These are phyloP conservation scores for Pelargonium citronellum DNA, from an alignment of 441 rosid genomes.

Conservation along the genomic window DNA sequence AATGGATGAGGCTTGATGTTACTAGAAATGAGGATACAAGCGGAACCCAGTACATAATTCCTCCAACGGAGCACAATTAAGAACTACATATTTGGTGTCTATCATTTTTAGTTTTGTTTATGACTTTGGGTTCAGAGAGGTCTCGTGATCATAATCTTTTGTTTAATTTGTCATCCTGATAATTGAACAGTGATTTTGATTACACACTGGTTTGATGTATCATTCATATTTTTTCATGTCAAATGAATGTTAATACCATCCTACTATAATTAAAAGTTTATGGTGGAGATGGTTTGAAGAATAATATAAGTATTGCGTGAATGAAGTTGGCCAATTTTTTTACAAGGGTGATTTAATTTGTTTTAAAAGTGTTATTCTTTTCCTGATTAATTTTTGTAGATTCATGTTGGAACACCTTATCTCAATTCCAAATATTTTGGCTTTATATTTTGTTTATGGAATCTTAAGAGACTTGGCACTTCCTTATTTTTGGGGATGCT, in stretches of 20 bases:
- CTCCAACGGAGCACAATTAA: background rate
- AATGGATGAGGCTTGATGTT: background rate
- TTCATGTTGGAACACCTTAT: background rate
- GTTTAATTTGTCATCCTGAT: background rate
- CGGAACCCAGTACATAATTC: too few relatives aligned
- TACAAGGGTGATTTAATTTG: too few relatives aligned
- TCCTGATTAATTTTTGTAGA: background rate
- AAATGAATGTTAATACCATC: too few relatives aligned
- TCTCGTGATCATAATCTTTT: background rate
- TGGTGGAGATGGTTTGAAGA: too few relatives aligned
- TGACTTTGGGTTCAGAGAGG: background rate
- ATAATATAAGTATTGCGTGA: too few relatives aligned
- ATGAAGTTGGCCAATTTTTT: too few relatives aligned
- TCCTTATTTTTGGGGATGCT: background rate
- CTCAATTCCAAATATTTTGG: background rate
- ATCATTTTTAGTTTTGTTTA: background rate
- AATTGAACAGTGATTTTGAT: background rate
- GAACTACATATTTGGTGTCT: background rate
- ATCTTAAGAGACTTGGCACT: background rate
- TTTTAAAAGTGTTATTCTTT: too few relatives aligned
- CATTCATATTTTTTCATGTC: too few relatives aligned
- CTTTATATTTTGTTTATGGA: background rate
- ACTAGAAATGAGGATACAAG: background rate
- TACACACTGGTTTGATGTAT: background rate
- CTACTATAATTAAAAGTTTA: too few relatives aligned